Evolutionary conservation across 768 basidiomycete species (phyloP).

Genomic region (Boletus subparvulus): DNA sequence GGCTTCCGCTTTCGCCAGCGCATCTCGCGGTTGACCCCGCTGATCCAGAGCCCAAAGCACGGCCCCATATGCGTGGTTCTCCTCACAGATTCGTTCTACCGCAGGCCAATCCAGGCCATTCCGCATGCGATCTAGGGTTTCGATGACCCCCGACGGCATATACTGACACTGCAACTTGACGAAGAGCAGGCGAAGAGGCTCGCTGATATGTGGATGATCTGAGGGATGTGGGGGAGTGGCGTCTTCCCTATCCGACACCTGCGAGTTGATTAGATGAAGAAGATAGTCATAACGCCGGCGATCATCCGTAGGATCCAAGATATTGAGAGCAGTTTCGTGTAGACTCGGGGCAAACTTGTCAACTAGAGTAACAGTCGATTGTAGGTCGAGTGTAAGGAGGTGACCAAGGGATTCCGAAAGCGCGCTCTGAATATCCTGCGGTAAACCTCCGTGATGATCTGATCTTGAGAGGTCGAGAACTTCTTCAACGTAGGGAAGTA

Average conservation of each 20-base stretch:
- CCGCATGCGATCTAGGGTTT: constrained; percentile 52
- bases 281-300: constrained; percentile 75
- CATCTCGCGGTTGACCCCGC: constrained; percentile 58
- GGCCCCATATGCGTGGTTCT: constrained; percentile 64
- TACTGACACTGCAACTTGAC: constrained; percentile 72
- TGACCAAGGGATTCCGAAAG: constrained; percentile 61
- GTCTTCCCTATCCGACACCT: constrained; percentile 42
- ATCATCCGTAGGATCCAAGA: constrained; percentile 45
- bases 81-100: constrained; percentile 65
- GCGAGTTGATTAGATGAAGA: constrained; percentile 59
- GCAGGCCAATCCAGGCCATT: constrained; percentile 56
- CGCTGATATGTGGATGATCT: constrained; percentile 49
- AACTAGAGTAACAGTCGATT: constrained; percentile 68
- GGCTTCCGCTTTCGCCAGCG: constrained; percentile 63
- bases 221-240: constrained; percentile 21
- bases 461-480: constrained; percentile 51
- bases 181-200: constrained; percentile 57
- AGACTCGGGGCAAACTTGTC: constrained; percentile 65
- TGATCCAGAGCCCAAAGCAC: constrained; percentile 79
- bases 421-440: constrained; percentile 53
- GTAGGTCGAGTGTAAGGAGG: constrained; percentile 60
- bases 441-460: constrained; percentile 49
- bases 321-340: constrained; percentile 62
- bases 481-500: constrained; percentile 67
- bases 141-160: constrained; percentile 62